phyloP scores from a whole-genome alignment of 371 early-diverging fungal species.

The Syncephalastrum contaminatum region DNA sequence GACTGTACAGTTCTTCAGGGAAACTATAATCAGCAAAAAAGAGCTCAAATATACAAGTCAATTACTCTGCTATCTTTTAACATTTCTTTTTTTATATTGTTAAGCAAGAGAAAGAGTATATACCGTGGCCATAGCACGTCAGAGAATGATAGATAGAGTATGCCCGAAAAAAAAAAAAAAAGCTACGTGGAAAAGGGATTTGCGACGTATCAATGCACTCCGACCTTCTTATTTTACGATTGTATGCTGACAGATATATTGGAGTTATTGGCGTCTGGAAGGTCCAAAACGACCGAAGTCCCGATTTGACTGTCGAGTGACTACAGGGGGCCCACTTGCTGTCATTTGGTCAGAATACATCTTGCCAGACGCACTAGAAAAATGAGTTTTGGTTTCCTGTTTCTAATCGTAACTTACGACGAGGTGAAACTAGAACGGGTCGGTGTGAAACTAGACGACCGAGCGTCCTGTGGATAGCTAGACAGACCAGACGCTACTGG shows the following conservation, averaged over 20 bases:
- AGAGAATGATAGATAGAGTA: no score
- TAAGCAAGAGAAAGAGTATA: neutral
- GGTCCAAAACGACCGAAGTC: neutral
- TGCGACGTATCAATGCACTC: no score
- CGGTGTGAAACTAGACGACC: conserved; percentile 21
- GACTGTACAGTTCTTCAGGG: conserved; percentile 53
- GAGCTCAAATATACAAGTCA: conserved; percentile 20
- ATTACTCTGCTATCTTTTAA: neutral
- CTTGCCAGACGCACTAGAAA: neutral
- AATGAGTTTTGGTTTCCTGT: neutral
- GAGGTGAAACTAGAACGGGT: conserved; percentile 20
- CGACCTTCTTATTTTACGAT: no score
- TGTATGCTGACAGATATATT: no score
- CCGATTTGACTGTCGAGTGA: neutral
- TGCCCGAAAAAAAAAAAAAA: conserved; percentile 12
- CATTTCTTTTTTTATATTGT: neutral
- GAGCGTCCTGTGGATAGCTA: conserved; percentile 10
- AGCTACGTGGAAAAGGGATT: neutral
- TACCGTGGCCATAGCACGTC: conserved; percentile 11
- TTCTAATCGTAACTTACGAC: conserved; percentile 8
- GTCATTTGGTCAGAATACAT: conserved; percentile 13
- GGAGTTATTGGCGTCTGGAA: neutral
- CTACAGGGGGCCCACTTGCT: neutral
- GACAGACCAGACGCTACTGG: neutral
- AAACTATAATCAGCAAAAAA: conserved; percentile 60